Base-by-base conservation (phyloP, 768 basidiomycete genomes). In the Mycena latifolia region DNA sequence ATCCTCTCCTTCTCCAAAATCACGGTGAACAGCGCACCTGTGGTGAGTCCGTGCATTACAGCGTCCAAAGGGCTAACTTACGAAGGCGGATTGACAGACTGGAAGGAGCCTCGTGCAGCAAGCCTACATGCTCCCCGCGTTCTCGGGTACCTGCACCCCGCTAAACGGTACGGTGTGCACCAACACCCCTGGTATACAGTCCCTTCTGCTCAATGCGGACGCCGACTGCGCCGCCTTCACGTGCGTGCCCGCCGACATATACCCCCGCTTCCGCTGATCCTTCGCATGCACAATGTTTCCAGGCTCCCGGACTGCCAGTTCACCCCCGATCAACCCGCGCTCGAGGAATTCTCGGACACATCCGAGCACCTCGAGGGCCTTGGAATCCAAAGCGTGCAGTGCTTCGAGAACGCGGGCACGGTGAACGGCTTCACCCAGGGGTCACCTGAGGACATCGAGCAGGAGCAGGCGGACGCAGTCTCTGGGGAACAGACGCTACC, bases 371-470 rank as follows among this genome's bases (percentile, higher is more conserved):
- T 62, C 6, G 14, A 25, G 41, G 41, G n/a, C 20, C 8, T 18
- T 5, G 41, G 43, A 17, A 45, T 62, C 61, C 51, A 29, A 7
- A 62, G 61, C 43, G 52, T 62, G 2, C 27, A 45, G 33, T 62
- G 61, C 27, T 43, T 27, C 11, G 29, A 62, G 14, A 27, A 45
- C 17, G 43, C 22, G 1, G 52, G 52, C 24, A 62, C 61, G 25
- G 61, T 54, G 43, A 45, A 62, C 45, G 61, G 61, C 17, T 46
- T 54, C 25, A 53, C 52, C n/a, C n/a, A n/a, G n/a, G n/a, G n/a
- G n/a, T n/a, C n/a, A n/a, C n/a, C n/a, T n/a, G n/a, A n/a, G n/a
- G n/a, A n/a, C n/a, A n/a, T n/a, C n/a, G n/a, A n/a, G n/a, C n/a
- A n/a, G n/a, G n/a, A n/a, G n/a, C n/a, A n/a, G n/a, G n/a, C n/a